Evolutionary conservation across 225 moss, liverwort and hornwort genomes (phyloP).

Genomic region (Straminergon stramineum): DNA sequence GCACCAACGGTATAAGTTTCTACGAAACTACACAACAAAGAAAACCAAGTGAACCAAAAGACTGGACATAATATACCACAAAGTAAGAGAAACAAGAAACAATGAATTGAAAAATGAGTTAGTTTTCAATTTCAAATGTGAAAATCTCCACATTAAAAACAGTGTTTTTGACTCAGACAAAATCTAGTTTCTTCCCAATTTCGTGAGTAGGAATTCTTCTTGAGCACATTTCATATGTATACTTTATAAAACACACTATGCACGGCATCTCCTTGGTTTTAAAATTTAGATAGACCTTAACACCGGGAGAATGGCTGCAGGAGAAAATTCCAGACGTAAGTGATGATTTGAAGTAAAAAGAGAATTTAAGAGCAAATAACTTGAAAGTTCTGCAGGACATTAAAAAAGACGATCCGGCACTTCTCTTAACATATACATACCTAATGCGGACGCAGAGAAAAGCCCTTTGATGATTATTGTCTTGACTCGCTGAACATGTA

Average conservation of each 20-base stretch:
- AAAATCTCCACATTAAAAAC: neutral
- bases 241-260: neutral
- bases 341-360: neutral
- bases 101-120: neutral
- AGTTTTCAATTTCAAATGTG: neutral
- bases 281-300: neutral
- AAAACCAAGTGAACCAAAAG: neutral
- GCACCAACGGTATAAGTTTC: neutral
- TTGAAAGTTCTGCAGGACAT: neutral
- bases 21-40: neutral
- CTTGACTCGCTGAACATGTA: conserved; percentile 80
- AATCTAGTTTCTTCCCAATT: neutral
- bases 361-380: neutral
- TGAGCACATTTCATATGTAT: neutral
- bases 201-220: neutral
- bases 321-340: neutral
- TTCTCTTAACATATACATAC: conserved; percentile 1
- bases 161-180: neutral
- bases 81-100: neutral
- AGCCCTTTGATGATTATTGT: conserved; percentile 64
- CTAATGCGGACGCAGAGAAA: conserved; percentile 81
- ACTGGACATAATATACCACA: neutral
- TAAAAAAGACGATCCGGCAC: neutral
- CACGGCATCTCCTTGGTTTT: neutral
- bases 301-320: neutral